These are phyloP conservation scores for Diaporthe ilicicola DNA, from an alignment of 2,329 filamentous ascomycete genomes.

Conservation along the genomic window DNA sequence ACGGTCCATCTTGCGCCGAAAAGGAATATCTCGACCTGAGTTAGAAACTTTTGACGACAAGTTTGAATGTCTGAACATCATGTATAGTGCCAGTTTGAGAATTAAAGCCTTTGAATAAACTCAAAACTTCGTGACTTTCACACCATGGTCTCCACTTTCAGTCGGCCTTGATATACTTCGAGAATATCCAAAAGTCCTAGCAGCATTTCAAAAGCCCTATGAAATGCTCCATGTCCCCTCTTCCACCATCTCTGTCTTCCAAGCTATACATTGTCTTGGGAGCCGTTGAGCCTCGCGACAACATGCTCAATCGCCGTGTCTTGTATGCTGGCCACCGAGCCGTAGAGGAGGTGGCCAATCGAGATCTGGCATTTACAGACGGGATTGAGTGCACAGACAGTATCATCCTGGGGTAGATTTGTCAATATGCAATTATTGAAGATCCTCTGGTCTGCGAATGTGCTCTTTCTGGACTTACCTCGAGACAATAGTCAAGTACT, in stretches of 20 bases:
- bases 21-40: no score
- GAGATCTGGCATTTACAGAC: background rate
- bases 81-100: no score
- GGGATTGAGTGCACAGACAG: background rate
- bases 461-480: background rate
- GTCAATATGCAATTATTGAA: background rate
- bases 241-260: background rate
- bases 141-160: background rate
- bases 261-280: background rate
- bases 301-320: background rate
- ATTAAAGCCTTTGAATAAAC: no score
- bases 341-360: background rate
- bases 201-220: background rate
- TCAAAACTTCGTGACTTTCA: no score
- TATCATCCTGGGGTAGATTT: background rate
- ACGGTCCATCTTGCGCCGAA: no score
- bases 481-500: background rate
- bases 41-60: no score
- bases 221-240: background rate
- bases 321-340: background rate
- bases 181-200: background rate
- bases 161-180: no score
- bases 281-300: background rate
- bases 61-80: no score
- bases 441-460: background rate